Conservation (phyloP, 2,329 filamentous ascomycete genomes). For the Graphilbum ipis-grandicollis region DNA sequence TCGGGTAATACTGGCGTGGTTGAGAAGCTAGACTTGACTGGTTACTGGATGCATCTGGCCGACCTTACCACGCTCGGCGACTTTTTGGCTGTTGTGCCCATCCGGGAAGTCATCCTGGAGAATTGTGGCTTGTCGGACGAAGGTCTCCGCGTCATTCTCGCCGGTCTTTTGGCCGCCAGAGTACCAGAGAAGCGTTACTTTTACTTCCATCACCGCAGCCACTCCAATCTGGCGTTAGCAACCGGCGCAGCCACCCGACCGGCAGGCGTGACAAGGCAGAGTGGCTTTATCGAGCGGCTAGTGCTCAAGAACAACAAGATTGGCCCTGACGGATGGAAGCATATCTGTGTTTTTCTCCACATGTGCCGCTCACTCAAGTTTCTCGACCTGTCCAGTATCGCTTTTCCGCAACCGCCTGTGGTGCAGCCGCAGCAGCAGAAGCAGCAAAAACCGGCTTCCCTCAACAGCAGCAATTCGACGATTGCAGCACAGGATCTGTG, state of each 20-base stretch:
- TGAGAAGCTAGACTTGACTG: conserved; percentile 65
- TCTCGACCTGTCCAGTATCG: conserved; percentile 72
- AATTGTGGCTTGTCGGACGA: conserved; percentile 79
- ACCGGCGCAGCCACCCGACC: conserved; percentile 13
- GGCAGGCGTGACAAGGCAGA: conserved; percentile 27
- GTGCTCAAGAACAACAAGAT: conserved; percentile 88
- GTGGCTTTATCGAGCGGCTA: conserved; percentile 70
- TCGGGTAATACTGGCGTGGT: conserved; percentile 56
- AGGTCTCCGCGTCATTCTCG: conserved; percentile 69
- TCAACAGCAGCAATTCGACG: background rate
- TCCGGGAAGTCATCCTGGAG: conserved; percentile 72
- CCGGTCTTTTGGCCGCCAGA: conserved; percentile 68
- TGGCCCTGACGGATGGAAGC: conserved; percentile 73
- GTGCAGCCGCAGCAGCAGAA: background rate
- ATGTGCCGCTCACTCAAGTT: conserved; percentile 75
- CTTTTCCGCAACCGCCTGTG: conserved; percentile 38
- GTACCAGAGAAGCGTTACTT: conserved; percentile 39
- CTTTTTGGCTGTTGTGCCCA: conserved; percentile 83
- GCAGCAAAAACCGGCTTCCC: background rate
- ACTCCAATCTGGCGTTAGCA: conserved; percentile 5
- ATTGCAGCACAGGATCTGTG: conserved; percentile 32
- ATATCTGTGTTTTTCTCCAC: conserved; percentile 78
- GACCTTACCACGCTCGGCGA: conserved; percentile 82
- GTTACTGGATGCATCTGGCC: conserved; percentile 65
- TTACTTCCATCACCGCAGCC: conserved; percentile 14